Conservation (phyloP, 495 filamentous ascomycete species). For the Podospora appendiculata region DNA sequence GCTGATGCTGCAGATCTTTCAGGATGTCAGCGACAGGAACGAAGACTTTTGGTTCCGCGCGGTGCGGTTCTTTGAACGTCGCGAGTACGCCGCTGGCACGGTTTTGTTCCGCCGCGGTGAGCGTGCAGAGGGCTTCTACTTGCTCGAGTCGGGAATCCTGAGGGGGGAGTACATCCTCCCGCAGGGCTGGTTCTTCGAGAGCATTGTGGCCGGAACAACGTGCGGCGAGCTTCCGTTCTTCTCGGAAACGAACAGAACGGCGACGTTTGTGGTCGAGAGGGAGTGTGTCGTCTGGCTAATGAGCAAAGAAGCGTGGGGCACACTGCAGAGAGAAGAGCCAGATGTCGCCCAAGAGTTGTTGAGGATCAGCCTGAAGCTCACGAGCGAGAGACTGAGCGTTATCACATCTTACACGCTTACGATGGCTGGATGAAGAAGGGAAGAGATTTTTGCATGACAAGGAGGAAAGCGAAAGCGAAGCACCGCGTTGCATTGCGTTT, state of each 20-base stretch:
- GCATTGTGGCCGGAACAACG: constrained; percentile 89
- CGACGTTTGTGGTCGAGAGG: constrained; percentile 75
- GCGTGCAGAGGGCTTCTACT: constrained; percentile 69
- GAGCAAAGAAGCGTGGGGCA: constrained; percentile 58
- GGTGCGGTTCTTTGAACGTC: constrained; percentile 61
- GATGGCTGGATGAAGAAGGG: constrained; percentile 19
- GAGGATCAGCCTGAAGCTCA: constrained; percentile 77
- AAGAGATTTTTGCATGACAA: no score
- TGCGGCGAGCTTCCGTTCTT: constrained; percentile 97
- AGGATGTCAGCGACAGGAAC: constrained; percentile 69
- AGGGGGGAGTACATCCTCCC: constrained; percentile 83
- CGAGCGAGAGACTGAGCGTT: constrained; percentile 80
- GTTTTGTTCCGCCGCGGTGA: constrained; percentile 70
- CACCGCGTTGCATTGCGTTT: no score
- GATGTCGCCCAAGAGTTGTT: constrained; percentile 79
- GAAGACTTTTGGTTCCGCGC: constrained; percentile 93
- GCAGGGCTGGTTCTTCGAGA: constrained; percentile 81
- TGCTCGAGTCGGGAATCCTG: constrained; percentile 85
- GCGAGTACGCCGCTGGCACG: constrained; percentile 57
- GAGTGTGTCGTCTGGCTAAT: constrained; percentile 79
- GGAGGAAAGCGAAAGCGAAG: no score
- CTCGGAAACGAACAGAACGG: constrained; percentile 75
- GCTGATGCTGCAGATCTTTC: constrained; percentile 87
- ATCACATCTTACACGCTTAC: constrained; percentile 57
- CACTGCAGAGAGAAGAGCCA: constrained; percentile 57